Base-by-base conservation (phyloP, 805 yeast species). In the Saccharomycopsis fibuligera region DNA sequence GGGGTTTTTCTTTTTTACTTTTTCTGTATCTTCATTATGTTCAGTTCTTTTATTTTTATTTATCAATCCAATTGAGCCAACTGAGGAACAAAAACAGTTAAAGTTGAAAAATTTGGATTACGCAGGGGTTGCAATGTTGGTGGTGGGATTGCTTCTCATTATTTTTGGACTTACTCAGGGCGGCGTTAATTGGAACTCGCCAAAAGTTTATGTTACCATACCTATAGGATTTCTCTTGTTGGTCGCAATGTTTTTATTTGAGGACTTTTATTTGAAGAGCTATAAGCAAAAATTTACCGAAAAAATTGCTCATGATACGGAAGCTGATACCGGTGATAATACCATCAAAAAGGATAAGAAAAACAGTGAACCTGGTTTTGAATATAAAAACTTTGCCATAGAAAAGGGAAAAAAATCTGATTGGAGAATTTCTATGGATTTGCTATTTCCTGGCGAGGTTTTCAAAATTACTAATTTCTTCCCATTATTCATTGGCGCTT, bases 111-210 rank as follows among this genome's bases (percentile, higher is more conserved):
- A 67, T 49, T 42, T 73, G 33, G 72, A 74, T 45, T 70, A 58
- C 50, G 48, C 54, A n/a, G 75, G 72, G 8, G 58, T 65, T 0
- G 6, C 59, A 0, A 10, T 65, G 12, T 50, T 70, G 10, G 65
- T 73, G 17, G 44, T 56, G 14, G 74, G 73, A 0, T 53, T 62
- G 3, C 36, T 72, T 2, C 54, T 73, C 31, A 53, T 71, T 2
- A 70, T 72, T 24, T 61, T 68, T 9, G 78, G 75, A 0, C 59
- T 73, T 40, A 71, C 74, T 0, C 69, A 71, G 53, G 75, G 73
- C 21, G 76, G 76, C 23, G 64, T 62, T 4, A 57, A 59, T 0
- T 74, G 78, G 77, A 58, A 60, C 2, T 47, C 61, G 1, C 69
- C 76, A 1, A 56, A 60, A 16, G 68, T 69, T 1, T 72, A 71